Evolutionary conservation across 257 asterid species (phyloP), one percentile per base, ranked within the genome.

Genomic region (Marsdenia floribunda): DNA sequence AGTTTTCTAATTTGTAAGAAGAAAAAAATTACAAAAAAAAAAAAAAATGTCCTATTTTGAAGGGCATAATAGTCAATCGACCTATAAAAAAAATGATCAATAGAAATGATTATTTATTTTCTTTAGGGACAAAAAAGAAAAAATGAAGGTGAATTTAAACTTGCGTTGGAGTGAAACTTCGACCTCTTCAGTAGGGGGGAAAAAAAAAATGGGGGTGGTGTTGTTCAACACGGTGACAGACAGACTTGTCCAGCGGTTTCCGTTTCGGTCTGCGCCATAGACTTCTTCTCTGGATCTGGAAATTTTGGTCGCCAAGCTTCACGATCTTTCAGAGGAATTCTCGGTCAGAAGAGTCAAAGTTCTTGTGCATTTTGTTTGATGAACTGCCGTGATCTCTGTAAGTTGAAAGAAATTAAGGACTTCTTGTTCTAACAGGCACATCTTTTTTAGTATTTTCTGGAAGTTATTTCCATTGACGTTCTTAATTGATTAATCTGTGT

Each of bases 91-190:
- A 49, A 9, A 49, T 3, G 53, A 11, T 49, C 53, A 11, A 49
- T 10, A 13, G 15, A 15, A 52, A 14, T 52, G 57, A 18, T 52
- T 49, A 9, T 49, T 11, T 49, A 49, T 49, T 49, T 49, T 49
- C 13, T 49, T 13, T 10, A 49, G 16, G 57, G 33, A 29, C 0
- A 29, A 29, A 29, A 29, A 29, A 29, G 1, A 29, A 29, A 29
- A 52, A 3, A 16, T 14, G 21, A 52, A 52, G 57, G 6, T 52
- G 21, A 16, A 68, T 76, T 76, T 49, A 75, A 75, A 75, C 73
- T 75, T 50, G 65, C 80, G 75, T 68, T 50, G 21, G 68, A 40
- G 74, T 68, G 57, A 38, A 76, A 68, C 60, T 68, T 68, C 64
- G 67, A 38, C 72, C 79, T 14, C 64, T n/a, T 53, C 52, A 47